Evolutionary conservation across 805 yeast species (phyloP).

Genomic region (Ogataea methylovora): DNA sequence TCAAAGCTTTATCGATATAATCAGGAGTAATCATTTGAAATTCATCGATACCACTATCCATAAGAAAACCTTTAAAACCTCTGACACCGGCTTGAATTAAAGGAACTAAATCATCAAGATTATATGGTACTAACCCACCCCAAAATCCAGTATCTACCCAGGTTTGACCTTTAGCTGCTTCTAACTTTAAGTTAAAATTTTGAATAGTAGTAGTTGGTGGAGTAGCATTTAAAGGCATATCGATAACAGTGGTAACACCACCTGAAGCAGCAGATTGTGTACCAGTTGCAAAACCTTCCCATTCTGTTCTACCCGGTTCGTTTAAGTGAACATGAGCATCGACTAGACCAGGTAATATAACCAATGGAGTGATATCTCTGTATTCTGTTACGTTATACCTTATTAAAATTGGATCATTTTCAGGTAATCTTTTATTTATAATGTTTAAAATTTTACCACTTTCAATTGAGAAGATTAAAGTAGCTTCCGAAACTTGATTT

Average conservation of each 20-base stretch:
- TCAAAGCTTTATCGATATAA: constrained; percentile 64
- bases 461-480: constrained; percentile 50
- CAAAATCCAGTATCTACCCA: constrained; percentile 95
- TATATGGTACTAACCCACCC: constrained; percentile 90
- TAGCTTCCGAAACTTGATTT: constrained; percentile 45
- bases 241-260: constrained; percentile 92
- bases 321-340: constrained; percentile 93
- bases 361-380: constrained; percentile 52
- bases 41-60: constrained; percentile 94
- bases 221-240: constrained; percentile 93
- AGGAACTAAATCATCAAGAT: constrained; percentile 62
- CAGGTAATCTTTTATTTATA: constrained; percentile 25
- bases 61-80: constrained; percentile 89
- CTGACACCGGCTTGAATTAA: constrained; percentile 81
- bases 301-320: constrained; percentile 96
- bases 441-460: constrained; percentile 56
- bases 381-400: constrained; percentile 37
- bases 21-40: constrained; percentile 72
- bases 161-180: constrained; percentile 72
- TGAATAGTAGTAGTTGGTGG: constrained; percentile 89
- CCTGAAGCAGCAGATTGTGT: constrained; percentile 93
- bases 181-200: constrained; percentile 65
- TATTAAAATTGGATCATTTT: constrained; percentile 31
- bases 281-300: constrained; percentile 98
- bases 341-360: constrained; percentile 82